Conservation (phyloP, 2,329 filamentous ascomycete species). For the Penicillium sp. region DNA sequence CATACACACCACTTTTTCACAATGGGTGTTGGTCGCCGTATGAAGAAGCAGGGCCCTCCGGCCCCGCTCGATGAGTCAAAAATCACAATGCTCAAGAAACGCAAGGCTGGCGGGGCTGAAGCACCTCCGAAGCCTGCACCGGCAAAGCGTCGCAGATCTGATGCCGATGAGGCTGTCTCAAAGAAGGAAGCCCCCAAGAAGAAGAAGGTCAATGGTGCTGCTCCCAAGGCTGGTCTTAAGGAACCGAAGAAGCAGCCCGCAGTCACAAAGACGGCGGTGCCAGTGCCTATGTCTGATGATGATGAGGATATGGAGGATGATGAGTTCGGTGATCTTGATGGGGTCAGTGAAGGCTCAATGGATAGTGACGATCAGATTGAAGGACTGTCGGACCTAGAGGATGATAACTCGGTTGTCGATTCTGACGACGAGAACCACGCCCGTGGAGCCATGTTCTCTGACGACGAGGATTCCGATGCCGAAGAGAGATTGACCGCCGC, state of each 20-base stretch:
- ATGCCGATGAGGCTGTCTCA: slow-evolving; percentile 43
- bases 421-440: slow-evolving; percentile 63
- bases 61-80: slow-evolving; percentile 71
- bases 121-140: slow-evolving; percentile 45
- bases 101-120: slow-evolving; percentile 73
- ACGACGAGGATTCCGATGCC: slow-evolving; percentile 85
- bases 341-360: slow-evolving; percentile 44
- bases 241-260: slow-evolving; percentile 31
- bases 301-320: slow-evolving; percentile 42
- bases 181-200: slow-evolving; percentile 43
- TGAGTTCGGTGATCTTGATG: slow-evolving; percentile 47
- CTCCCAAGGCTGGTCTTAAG: slow-evolving; percentile 19
- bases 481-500: slow-evolving; percentile 91
- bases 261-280: slow-evolving; percentile 18
- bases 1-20: slow-evolving; percentile 34
- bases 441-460: slow-evolving; percentile 79
- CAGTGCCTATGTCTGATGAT: slow-evolving; percentile 27
- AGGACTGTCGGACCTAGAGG: slow-evolving; percentile 55
- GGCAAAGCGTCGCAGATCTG: slow-evolving; percentile 59
- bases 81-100: slow-evolving; percentile 66
- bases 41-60: slow-evolving; percentile 92
- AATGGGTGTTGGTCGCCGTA: slow-evolving; percentile 88
- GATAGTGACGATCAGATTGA: slow-evolving; percentile 50
- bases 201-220: slow-evolving; percentile 34
- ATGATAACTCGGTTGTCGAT: slow-evolving; percentile 59